These are phyloP conservation scores for Vitis vinifera DNA, from an alignment of 164 flowering plant species.

Conservation along the genomic window DNA sequence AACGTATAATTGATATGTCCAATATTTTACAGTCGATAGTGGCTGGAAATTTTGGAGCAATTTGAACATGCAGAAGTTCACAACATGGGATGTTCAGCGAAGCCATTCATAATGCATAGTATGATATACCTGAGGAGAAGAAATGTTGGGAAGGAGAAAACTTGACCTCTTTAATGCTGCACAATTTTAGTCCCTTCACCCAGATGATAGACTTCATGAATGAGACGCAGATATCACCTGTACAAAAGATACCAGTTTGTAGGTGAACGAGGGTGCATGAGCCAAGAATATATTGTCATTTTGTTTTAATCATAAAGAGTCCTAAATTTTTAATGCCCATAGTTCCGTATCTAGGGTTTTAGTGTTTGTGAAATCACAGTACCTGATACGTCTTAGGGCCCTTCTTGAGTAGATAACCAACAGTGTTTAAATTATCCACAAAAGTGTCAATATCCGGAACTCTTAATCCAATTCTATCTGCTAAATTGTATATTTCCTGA, in stretches of 20 bases:
- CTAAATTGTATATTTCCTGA: conserved; percentile 95
- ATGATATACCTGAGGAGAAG: no score
- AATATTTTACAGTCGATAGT: no score
- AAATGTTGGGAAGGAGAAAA: neutral
- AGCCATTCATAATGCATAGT: no score
- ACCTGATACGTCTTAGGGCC: conserved; percentile 97
- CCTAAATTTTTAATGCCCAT: neutral
- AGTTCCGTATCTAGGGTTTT: neutral
- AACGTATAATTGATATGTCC: no score
- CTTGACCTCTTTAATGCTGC: conserved; percentile 6
- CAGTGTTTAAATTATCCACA: conserved; percentile 82
- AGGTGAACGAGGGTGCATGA: neutral
- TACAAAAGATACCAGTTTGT: conserved; percentile 6
- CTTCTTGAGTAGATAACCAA: conserved; percentile 90
- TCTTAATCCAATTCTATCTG: conserved; percentile 78
- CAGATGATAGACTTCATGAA: conserved; percentile 63
- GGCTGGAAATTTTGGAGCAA: no score
- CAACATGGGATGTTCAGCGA: no score
- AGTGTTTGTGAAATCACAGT: conserved; percentile 5
- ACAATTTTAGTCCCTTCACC: conserved; percentile 42
- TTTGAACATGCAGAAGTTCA: no score
- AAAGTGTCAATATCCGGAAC: conserved; percentile 95
- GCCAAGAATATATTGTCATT: neutral
- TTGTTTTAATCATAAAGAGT: neutral
- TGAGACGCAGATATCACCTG: conserved; percentile 87